Evolutionary conservation across 768 basidiomycete genomes (phyloP).

Genomic region (Psilocybe azurescens): DNA sequence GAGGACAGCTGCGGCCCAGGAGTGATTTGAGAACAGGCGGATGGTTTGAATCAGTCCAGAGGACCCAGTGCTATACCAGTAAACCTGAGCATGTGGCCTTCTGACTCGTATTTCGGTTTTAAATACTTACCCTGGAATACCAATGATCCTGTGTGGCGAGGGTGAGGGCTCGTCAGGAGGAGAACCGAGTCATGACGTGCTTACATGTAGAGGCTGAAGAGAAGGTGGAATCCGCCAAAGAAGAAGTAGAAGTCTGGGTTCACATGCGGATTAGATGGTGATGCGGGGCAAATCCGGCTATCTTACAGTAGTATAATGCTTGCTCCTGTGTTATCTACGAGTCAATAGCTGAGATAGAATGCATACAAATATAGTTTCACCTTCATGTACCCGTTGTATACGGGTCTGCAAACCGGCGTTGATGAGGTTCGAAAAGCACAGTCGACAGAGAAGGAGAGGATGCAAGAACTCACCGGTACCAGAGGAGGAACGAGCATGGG

Average conservation of each 20-base stretch:
- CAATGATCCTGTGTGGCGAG: constrained; percentile 77
- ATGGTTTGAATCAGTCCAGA: constrained; percentile 96
- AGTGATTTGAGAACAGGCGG: constrained; percentile 70
- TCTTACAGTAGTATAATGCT: constrained; percentile 90
- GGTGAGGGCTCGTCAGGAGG: constrained; percentile 32
- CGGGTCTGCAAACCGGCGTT: constrained; percentile 60
- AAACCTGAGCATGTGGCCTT: constrained; percentile 26
- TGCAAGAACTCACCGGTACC: constrained; percentile 79
- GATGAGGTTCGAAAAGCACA: constrained; percentile 19
- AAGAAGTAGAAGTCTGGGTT: constrained; percentile 91
- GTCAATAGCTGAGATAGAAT: constrained; percentile 27
- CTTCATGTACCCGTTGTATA: constrained; percentile 98
- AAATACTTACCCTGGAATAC: constrained; percentile 75
- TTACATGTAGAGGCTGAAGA: constrained; percentile 92
- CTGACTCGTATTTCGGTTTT: constrained; percentile 38
- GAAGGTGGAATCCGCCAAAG: constrained; percentile 94
- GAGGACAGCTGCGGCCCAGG: constrained; percentile 82
- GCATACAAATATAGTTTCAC: constrained; percentile 44
- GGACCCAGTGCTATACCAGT: constrained; percentile 76
- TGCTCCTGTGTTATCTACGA: constrained; percentile 66
- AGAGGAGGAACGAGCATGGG: constrained; percentile 83
- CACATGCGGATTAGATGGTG: constrained; percentile 32
- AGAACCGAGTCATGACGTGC: constrained; percentile 32
- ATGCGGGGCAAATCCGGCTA: constrained; percentile 29
- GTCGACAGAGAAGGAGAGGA: constrained; percentile 11